Evolutionary conservation across 1,284 basidiomycete species (phyloP).

Genomic region (Prillingera fragicola): DNA sequence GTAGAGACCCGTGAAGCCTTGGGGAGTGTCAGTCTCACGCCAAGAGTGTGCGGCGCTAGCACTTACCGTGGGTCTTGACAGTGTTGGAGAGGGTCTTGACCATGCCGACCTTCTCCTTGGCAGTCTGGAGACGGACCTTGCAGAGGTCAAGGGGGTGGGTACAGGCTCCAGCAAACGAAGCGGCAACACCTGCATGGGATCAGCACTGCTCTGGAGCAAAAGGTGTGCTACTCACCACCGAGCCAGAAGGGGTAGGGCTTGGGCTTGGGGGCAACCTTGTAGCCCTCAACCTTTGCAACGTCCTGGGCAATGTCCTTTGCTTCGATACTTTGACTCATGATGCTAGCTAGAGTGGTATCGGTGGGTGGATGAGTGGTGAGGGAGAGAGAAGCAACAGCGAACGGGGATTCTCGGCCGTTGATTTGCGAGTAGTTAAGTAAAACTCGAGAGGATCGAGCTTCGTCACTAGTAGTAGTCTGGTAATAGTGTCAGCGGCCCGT

Average conservation of each 20-base stretch:
- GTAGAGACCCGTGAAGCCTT: slow-evolving; percentile 67
- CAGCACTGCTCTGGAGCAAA: neutral
- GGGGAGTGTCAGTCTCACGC: neutral
- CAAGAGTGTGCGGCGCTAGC: neutral
- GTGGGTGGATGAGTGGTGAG: too few relatives aligned
- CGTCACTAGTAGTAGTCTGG: too few relatives aligned
- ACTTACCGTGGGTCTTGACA: slow-evolving; percentile 39
- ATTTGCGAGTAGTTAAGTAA: too few relatives aligned
- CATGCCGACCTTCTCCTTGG: slow-evolving; percentile 83
- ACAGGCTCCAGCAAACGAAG: slow-evolving; percentile 71
- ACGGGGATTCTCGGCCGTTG: too few relatives aligned
- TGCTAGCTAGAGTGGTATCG: too few relatives aligned
- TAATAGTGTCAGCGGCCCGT: too few relatives aligned
- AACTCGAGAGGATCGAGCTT: too few relatives aligned
- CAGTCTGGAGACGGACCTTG: slow-evolving; percentile 79
- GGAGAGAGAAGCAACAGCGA: too few relatives aligned
- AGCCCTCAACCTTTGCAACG: neutral
- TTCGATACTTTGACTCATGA: too few relatives aligned
- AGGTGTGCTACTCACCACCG: slow-evolving; percentile 55
- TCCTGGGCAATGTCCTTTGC: too few relatives aligned
- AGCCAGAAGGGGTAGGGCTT: slow-evolving; percentile 76
- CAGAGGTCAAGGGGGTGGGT: slow-evolving; percentile 83
- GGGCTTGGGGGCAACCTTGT: slow-evolving; percentile 44
- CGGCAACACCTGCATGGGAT: slow-evolving; percentile 58
- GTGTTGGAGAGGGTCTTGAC: slow-evolving; percentile 71